Base-by-base conservation (phyloP, 2,329 filamentous ascomycete genomes). In the Talaromyces verruculosus region DNA sequence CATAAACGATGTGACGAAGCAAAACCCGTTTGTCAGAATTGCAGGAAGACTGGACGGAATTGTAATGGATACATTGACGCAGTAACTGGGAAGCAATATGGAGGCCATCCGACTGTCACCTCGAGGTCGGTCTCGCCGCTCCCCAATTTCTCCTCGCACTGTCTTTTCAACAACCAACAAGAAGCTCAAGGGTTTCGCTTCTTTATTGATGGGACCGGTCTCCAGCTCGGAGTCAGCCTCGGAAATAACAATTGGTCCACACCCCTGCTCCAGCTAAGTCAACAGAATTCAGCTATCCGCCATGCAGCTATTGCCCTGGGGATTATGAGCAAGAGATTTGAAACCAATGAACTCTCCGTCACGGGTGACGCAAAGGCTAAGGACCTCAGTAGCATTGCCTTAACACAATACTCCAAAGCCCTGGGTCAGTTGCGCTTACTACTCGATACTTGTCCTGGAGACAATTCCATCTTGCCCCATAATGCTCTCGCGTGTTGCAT, bases 401-500 rank as follows among this genome's bases (percentile, higher is more conserved):
- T 45, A 17, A 45, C 43, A 22, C 43, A 45, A 3, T 45, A 45
- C 43, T 45, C n/a, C 15, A 45, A 45, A 19, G 43, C 43, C 6
- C 2, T 45, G 3, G n/a, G 43, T 45, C 43, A 45, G n/a, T 22
- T 45, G 43, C 43, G n/a, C n/a, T 19, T 45, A 22, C n/a, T 45
- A 22, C 43, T 45, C 15, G n/a, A 45, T n/a, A 45, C 43, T 19
- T 11, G 43, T 22, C n/a, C n/a, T 13, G 43, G 43, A n/a, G 43
- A 45, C 43, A 45, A 45, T 13, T 45, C 43, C n/a, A 10, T 45
- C 19, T 22, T 45, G 43, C 43, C 28, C 6, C 41, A 25, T 25
- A 49, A 17, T 51, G 43, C 43, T 17, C 59, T 28, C n/a, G 28
- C 59, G 8, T 61, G 59, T 30, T 61, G 59, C 17, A 22, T 61